Evolutionary conservation across 164 flowering plant species (phyloP), one percentile per base, ranked within the genome.

Genomic region (Tetracentron sinense): DNA sequence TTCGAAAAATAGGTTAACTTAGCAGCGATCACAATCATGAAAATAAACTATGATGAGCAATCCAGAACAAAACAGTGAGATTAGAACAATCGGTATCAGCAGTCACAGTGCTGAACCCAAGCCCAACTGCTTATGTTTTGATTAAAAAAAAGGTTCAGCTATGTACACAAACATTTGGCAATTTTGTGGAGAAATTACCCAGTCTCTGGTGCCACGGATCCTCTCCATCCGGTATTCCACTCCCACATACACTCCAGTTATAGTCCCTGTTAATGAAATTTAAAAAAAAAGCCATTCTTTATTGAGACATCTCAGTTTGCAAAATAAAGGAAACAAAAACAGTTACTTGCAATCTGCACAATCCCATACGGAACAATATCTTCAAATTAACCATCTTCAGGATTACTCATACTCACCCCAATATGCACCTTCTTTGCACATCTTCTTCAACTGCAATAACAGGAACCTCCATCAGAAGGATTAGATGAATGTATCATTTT

Each of bases 201-300:
- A 92, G 67, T 92, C 96, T 56, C 77, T 81, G 50, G 82, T 83
- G 56, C 91, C 96, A 64, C 98, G 95, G 33, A 88, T 49, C 68
- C 82, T 83, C 72, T 81, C 87, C 27, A 76, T 69, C 19, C 96
- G 93, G 68, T 86, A 88, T 73, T 92, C 95, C 85, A 85, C 79
- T 65, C 96, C 96, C 14, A 84, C 87, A 67, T 92, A 92, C 1
- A 86, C 80, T 67, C 96, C 96, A 75, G 92, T 96, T 44, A 88
- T 57, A 51, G 87, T 70, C 62, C 98, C 98, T 92, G 82, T 42
- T 56, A 56, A 42, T 35, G 62, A n/a, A n/a, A n/a, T n/a, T n/a
- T n/a, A n/a, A n/a, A n/a, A 17, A 28, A 44, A 26, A 30, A 64
- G 53, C 17, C 6, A 65, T 1, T 46, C 10, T 17, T 23, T n/a